A percentile compares a stretch with the other conserved stretches of the same genome.
Evolutionary conservation across 371 early-diverging fungal species (phyloP).

Genomic region (Mortierella sp.): DNA sequence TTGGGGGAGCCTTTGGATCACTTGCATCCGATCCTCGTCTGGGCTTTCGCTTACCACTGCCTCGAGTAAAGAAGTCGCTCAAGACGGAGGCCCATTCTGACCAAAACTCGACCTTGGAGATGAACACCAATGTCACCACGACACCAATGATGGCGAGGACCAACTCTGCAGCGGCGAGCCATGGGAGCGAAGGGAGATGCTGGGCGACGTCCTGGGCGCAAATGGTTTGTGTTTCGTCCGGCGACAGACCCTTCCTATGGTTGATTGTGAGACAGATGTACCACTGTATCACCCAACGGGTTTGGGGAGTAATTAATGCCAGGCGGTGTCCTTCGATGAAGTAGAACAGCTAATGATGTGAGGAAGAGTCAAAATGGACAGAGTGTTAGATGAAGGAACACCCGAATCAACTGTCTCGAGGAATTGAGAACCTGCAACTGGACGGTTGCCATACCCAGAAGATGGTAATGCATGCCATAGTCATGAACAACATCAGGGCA

Average conservation of each 20-base stretch:
- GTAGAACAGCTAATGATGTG: slow-evolving; percentile 37
- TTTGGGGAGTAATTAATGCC: slow-evolving; percentile 2
- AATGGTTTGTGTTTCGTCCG: slow-evolving; percentile 23
- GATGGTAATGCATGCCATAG: slow-evolving; percentile 24
- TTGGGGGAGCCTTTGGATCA: background rate
- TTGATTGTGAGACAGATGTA: slow-evolving; percentile 6
- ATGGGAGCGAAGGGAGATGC: slow-evolving; percentile 36
- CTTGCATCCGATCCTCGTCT: slow-evolving; percentile 4
- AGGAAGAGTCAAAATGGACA: no score
- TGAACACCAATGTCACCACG: slow-evolving; percentile 31
- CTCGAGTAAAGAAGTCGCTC: slow-evolving; percentile 17
- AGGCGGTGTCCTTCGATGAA: slow-evolving; percentile 33
- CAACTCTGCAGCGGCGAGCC: slow-evolving; percentile 45
- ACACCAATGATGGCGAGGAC: slow-evolving; percentile 34
- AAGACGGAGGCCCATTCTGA: slow-evolving; percentile 31
- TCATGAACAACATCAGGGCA: slow-evolving; percentile 39
- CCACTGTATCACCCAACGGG: slow-evolving; percentile 38
- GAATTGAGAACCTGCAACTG: no score
- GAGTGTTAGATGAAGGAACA: background rate
- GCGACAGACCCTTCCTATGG: background rate
- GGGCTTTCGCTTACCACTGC: slow-evolving; percentile 19
- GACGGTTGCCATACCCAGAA: slow-evolving; percentile 32
- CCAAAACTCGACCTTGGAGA: slow-evolving; percentile 49
- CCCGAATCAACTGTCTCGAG: no score
- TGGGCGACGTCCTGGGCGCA: slow-evolving; percentile 17